Conservation (phyloP, 345 rosid genomes). For the Litchi chinensis region DNA sequence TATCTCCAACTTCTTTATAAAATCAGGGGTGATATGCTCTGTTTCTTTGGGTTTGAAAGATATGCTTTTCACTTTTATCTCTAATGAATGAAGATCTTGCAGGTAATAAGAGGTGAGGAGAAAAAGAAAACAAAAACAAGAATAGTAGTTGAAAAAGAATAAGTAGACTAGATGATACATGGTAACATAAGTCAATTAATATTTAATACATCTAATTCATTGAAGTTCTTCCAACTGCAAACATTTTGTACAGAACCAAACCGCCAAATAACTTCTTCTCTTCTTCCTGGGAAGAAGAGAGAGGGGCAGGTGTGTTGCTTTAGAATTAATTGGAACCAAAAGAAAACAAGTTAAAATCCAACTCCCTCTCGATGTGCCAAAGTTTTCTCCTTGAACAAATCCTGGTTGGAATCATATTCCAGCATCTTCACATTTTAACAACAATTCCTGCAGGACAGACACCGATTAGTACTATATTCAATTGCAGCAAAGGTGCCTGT, state of each 20-base stretch:
- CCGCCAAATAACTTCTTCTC: constrained; percentile 12
- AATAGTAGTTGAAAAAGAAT: background rate
- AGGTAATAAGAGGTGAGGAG: background rate
- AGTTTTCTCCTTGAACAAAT: background rate
- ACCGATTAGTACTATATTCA: background rate
- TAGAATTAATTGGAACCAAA: background rate
- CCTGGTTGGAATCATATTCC: constrained; percentile 10
- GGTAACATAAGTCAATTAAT: background rate
- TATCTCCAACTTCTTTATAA: too few relatives aligned
- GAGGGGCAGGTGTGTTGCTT: background rate
- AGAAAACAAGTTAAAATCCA: background rate
- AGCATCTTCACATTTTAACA: constrained; percentile 2
- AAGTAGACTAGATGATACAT: constrained; percentile 17
- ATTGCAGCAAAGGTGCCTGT: background rate
- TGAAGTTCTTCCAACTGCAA: constrained; percentile 19
- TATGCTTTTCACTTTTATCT: background rate
- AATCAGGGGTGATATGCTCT: background rate
- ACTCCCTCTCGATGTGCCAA: background rate
- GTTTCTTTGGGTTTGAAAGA: background rate
- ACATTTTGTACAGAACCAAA: constrained; percentile 30
- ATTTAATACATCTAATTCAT: constrained; percentile 4
- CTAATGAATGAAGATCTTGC: background rate
- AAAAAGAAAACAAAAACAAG: too few relatives aligned
- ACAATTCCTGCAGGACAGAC: constrained; percentile 9
- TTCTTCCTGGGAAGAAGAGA: background rate